Evolutionary conservation across 306 rosid genomes (phyloP).

Genomic region (Malus sylvestris): DNA sequence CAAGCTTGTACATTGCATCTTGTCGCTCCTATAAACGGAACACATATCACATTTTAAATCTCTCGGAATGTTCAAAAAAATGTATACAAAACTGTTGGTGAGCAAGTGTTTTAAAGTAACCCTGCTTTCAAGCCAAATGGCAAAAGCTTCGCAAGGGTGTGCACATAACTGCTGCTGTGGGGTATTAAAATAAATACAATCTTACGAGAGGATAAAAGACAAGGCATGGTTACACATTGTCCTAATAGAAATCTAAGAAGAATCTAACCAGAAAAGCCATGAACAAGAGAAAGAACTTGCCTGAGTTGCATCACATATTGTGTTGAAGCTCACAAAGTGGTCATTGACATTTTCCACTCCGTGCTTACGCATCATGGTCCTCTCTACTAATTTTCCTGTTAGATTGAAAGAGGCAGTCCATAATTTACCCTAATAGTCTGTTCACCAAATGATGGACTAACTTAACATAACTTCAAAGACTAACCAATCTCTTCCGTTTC

Average conservation of each 20-base stretch:
- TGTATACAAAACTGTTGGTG: background rate
- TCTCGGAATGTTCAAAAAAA: background rate
- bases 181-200: background rate
- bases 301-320: conserved; percentile 98
- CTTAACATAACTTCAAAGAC: conserved; percentile 11
- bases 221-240: background rate
- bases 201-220: background rate
- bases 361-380: conserved; percentile 74
- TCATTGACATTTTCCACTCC: conserved; percentile 79
- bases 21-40: conserved; percentile 73
- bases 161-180: background rate
- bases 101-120: background rate
- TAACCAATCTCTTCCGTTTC: conserved; percentile 97
- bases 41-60: background rate
- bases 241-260: background rate
- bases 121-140: background rate
- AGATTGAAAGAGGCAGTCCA: conserved; percentile 10
- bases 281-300: conserved; percentile 29
- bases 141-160: background rate
- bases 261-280: background rate
- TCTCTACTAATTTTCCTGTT: conserved; percentile 79
- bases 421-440: background rate
- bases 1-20: conserved; percentile 99
- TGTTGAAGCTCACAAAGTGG: conserved; percentile 88
- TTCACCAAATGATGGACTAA: background rate